Percentiles rank a stretch among this genome's conserved stretches.
Evolutionary conservation across 2,329 filamentous ascomycete genomes (phyloP).

Genomic region (Colletotrichum higginsianum): DNA sequence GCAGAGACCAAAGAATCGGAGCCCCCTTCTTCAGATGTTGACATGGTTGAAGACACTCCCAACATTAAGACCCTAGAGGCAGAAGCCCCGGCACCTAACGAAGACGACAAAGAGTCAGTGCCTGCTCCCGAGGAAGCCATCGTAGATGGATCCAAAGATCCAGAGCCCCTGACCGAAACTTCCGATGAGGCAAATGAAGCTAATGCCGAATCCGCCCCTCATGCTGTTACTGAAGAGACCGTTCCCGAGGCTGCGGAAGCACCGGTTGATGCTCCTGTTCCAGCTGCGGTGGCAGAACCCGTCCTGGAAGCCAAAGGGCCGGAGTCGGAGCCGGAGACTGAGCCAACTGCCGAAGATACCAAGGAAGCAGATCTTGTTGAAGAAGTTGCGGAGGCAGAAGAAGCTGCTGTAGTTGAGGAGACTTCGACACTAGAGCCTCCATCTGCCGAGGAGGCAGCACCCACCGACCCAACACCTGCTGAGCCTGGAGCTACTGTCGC

Average conservation of each 20-base stretch:
- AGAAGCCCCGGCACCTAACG: neutral
- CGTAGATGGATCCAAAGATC: neutral
- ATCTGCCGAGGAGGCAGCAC: neutral
- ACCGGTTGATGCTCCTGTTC: constrained; percentile 5
- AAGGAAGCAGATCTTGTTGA: constrained; percentile 16
- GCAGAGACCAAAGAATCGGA: constrained; percentile 14
- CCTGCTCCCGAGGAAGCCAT: neutral
- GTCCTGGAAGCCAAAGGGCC: constrained; percentile 12
- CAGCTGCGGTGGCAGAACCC: neutral
- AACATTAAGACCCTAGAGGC: neutral
- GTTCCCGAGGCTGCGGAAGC: constrained; percentile 3
- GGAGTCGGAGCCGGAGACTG: neutral
- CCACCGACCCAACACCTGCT: neutral
- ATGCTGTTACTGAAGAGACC: neutral
- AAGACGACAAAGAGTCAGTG: neutral
- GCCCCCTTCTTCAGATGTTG: neutral
- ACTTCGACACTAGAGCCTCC: neutral
- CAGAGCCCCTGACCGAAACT: neutral
- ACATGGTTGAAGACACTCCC: neutral
- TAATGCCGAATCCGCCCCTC: neutral
- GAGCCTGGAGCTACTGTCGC: neutral
- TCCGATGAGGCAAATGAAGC: constrained; percentile 7
- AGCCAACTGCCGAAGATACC: constrained; percentile 11
- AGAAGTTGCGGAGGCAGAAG: constrained; percentile 9
- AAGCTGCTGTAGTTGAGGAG: constrained; percentile 30